Evolutionary conservation across 1,139 yeast genomes (phyloP).

Genomic region (Pichia sp.): DNA sequence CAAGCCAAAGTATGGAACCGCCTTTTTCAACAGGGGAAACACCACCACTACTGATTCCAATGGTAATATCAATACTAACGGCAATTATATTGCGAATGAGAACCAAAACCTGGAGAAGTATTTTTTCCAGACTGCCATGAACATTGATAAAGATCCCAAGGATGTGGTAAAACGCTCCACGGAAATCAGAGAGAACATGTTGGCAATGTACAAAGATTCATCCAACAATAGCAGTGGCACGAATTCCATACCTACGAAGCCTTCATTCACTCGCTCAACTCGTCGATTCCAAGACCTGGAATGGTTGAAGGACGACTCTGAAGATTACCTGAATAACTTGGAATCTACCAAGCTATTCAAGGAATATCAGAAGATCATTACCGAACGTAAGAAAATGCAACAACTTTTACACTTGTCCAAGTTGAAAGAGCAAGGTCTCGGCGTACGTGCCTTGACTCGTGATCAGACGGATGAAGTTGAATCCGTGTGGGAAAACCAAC

Average conservation of each 20-base stretch:
- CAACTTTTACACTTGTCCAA: conserved; percentile 31
- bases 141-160: conserved; percentile 1
- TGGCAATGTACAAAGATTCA: conserved; percentile 8
- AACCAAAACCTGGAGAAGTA: conserved; percentile 21
- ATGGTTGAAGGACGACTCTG: conserved; percentile 25
- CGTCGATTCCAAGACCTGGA: conserved; percentile 23
- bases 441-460: conserved; percentile 23
- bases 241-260: conserved; percentile 6
- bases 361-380: conserved; percentile 35
- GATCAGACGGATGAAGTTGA: conserved; percentile 33
- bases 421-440: conserved; percentile 23
- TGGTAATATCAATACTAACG: background rate
- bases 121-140: conserved; percentile 18
- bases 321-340: conserved; percentile 24
- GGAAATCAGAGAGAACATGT: conserved; percentile 6
- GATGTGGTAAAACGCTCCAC: conserved; percentile 3
- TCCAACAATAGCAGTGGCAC: too few species aligned
- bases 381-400: conserved; percentile 34
- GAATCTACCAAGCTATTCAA: conserved; percentile 28
- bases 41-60: background rate
- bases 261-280: conserved; percentile 17
- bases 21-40: conserved; percentile 17
- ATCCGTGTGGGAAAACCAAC: conserved; percentile 28
- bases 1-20: conserved; percentile 23
- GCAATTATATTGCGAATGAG: conserved; percentile 3